phyloP scores from a whole-genome alignment of 2,329 filamentous ascomycete genomes.

The Knoxdaviesia proteae region DNA sequence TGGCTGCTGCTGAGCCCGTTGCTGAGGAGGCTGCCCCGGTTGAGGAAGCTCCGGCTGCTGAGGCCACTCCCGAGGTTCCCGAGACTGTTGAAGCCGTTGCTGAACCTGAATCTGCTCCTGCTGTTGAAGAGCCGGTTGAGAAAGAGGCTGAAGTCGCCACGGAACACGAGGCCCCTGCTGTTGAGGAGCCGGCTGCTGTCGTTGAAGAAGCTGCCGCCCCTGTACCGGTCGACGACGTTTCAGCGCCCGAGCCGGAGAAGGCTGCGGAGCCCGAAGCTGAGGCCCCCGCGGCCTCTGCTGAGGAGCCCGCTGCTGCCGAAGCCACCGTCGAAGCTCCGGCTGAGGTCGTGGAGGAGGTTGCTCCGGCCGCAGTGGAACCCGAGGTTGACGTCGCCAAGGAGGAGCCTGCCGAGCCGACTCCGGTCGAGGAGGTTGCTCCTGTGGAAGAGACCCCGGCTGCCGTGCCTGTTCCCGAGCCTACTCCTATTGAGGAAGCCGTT shows the following conservation, averaged over 20 bases:
- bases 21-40: not conserved
- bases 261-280: not conserved
- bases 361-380: not conserved
- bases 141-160: not conserved
- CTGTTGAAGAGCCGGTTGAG: not conserved
- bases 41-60: not conserved
- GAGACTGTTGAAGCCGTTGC: not conserved
- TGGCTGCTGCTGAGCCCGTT: not conserved
- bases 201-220: not conserved
- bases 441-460: slow-evolving; percentile 1
- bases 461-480: slow-evolving; percentile 5
- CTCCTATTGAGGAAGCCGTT: slow-evolving; percentile 1
- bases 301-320: not conserved
- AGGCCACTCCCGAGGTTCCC: not conserved
- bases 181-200: not conserved
- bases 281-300: not conserved
- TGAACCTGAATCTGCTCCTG: not conserved
- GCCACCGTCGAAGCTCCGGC: not conserved
- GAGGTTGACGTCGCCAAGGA: slow-evolving; percentile 2
- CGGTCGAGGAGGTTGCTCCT: not conserved
- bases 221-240: not conserved
- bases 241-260: not conserved
- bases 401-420: slow-evolving; percentile 1
- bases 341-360: not conserved
- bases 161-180: not conserved